A percentile compares a stretch with the other conserved stretches of the same genome.
Evolutionary conservation across 2,329 filamentous ascomycete species (phyloP).

Genomic region (Calonectria pteridis): DNA sequence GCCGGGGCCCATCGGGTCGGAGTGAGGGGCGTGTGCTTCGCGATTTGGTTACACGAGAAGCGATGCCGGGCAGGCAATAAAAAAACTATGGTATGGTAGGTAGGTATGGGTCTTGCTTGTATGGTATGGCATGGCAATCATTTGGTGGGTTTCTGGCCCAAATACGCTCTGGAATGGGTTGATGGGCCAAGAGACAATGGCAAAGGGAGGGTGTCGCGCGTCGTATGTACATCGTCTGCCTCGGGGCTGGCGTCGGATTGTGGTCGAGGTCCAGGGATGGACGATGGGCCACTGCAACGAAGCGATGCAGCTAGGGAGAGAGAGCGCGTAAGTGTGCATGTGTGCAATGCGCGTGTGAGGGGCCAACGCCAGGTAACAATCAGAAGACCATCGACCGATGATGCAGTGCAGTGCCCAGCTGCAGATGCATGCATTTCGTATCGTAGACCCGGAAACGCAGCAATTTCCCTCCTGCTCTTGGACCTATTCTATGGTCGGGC

Average conservation of each 20-base stretch:
- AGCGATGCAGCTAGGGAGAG: slow-evolving; percentile 1
- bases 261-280: slow-evolving; percentile 19
- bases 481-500: background rate
- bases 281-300: slow-evolving; percentile 7
- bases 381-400: slow-evolving; percentile 18
- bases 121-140: background rate
- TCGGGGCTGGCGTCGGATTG: slow-evolving; percentile 17
- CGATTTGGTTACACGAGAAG: background rate
- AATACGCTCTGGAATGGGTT: slow-evolving; percentile 12
- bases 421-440: slow-evolving; percentile 1
- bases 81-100: background rate
- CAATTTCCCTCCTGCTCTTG: background rate
- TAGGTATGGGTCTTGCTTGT: background rate
- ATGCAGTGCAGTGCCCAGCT: background rate
- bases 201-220: slow-evolving; percentile 8
- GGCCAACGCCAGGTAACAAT: background rate
- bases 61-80: background rate
- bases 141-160: background rate
- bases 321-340: slow-evolving; percentile 2
- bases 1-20: background rate
- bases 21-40: background rate
- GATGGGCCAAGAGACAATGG: slow-evolving; percentile 1
- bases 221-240: slow-evolving; percentile 14
- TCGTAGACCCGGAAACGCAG: background rate
- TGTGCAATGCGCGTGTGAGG: background rate